These are phyloP conservation scores for Porodaedalea pini DNA, from an alignment of 1,284 basidiomycete species.

Conservation along the genomic window DNA sequence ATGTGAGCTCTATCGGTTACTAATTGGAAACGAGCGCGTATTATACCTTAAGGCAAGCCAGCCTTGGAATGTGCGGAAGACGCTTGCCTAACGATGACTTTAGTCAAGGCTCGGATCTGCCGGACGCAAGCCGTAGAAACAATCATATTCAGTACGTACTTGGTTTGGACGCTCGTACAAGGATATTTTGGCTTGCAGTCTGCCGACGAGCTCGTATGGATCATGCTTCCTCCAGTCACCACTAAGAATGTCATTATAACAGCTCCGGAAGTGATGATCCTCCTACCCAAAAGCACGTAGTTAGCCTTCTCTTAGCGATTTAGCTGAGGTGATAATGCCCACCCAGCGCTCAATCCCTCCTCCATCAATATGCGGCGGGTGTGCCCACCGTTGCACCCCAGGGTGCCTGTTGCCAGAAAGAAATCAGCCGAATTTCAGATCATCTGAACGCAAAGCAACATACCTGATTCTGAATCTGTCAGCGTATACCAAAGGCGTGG, in stretches of 20 bases:
- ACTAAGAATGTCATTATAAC: slow-evolving; percentile 62
- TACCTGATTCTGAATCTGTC: slow-evolving; percentile 74
- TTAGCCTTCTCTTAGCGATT: too few relatives aligned
- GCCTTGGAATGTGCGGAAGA: slow-evolving; percentile 83
- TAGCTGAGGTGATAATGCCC: not conserved
- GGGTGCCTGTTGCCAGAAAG: slow-evolving; percentile 46
- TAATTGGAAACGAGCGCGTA: not conserved
- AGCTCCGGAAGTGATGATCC: slow-evolving; percentile 63
- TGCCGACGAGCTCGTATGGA: slow-evolving; percentile 60
- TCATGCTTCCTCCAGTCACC: slow-evolving; percentile 72
- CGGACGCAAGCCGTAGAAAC: not conserved
- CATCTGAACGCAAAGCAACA: not conserved
- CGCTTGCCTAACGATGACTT: slow-evolving; percentile 48
- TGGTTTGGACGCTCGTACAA: slow-evolving; percentile 59
- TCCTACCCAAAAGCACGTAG: slow-evolving; percentile 37
- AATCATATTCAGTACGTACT: slow-evolving; percentile 29
- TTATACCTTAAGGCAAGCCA: slow-evolving; percentile 63
- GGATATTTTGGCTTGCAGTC: slow-evolving; percentile 59
- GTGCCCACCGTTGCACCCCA: slow-evolving; percentile 60
- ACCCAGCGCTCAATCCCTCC: slow-evolving; percentile 79
- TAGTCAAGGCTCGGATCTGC: slow-evolving; percentile 3
- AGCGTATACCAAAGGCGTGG: slow-evolving; percentile 70
- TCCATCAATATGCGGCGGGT: slow-evolving; percentile 80
- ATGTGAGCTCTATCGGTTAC: slow-evolving; percentile 24
- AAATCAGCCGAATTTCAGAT: not conserved